phyloP scores from a whole-genome alignment of 2,329 filamentous ascomycete species.

The Diaporthe sp. region DNA sequence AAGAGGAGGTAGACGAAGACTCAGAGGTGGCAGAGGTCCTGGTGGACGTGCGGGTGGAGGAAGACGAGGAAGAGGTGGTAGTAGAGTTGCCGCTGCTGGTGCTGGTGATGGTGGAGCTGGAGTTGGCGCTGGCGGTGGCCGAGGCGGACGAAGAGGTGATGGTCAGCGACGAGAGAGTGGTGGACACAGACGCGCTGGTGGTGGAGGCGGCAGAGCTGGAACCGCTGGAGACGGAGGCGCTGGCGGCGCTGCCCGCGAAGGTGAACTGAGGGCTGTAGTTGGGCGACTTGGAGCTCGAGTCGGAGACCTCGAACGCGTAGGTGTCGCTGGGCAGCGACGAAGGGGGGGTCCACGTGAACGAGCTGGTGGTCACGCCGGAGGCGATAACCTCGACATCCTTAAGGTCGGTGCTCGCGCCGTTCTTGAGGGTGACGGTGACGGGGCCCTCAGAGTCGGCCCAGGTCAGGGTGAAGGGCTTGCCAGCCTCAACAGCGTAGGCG shows the following conservation, averaged over 20 bases:
- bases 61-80: conserved; percentile 37
- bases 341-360: conserved; percentile 57
- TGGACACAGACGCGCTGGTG: conserved; percentile 37
- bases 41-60: conserved; percentile 33
- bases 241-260: conserved; percentile 48
- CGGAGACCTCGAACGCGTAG: conserved; percentile 63
- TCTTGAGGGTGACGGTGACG: conserved; percentile 59
- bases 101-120: conserved; percentile 42
- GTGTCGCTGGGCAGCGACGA: conserved; percentile 53
- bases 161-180: conserved; percentile 37
- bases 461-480: conserved; percentile 59
- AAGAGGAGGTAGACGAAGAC: conserved; percentile 45
- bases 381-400: conserved; percentile 47
- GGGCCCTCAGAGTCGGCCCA: conserved; percentile 58
- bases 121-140: conserved; percentile 43
- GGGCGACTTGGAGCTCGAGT: conserved; percentile 49
- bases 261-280: conserved; percentile 62
- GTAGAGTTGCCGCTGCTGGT: conserved; percentile 44
- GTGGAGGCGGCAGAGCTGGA: conserved; percentile 38
- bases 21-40: conserved; percentile 41
- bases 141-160: conserved; percentile 41
- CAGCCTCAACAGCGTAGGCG: conserved; percentile 51
- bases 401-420: conserved; percentile 55
- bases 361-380: conserved; percentile 53
- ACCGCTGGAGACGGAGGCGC: conserved; percentile 41